Evolutionary conservation across 352 stramenopile genomes (phyloP).

Genomic region (Phytophthora tentaculata): DNA sequence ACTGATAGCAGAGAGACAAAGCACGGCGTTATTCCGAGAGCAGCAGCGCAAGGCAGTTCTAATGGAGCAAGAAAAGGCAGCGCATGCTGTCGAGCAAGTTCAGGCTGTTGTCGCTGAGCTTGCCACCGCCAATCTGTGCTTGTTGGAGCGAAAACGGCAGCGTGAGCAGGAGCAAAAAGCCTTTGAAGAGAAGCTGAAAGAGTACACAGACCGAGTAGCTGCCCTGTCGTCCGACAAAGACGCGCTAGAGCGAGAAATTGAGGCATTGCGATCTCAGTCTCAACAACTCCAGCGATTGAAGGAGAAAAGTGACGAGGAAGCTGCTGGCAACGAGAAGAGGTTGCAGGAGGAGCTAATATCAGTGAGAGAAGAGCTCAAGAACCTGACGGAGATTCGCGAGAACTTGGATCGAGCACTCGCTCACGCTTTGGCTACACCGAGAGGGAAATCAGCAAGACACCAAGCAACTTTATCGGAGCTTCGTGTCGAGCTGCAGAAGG

Average conservation of each 20-base stretch:
- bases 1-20: slow-evolving; percentile 53
- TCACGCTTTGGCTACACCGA: slow-evolving; percentile 29
- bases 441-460: slow-evolving; percentile 18
- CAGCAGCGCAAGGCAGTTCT: slow-evolving; percentile 44
- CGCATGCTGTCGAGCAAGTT: slow-evolving; percentile 47
- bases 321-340: not conserved
- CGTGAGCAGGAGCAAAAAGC: slow-evolving; percentile 48
- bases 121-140: slow-evolving; percentile 73
- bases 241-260: slow-evolving; percentile 18
- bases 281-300: slow-evolving; percentile 17
- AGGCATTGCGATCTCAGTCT: slow-evolving; percentile 12
- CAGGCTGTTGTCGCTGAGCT: slow-evolving; percentile 57
- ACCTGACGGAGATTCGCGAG: slow-evolving; percentile 30
- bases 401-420: slow-evolving; percentile 31
- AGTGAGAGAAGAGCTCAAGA: slow-evolving; percentile 26
- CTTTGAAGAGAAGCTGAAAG: slow-evolving; percentile 25
- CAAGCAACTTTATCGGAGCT: slow-evolving; percentile 31
- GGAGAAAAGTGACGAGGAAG: slow-evolving; percentile 7
- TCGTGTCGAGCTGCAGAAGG: slow-evolving; percentile 60
- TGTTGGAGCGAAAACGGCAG: slow-evolving; percentile 73
- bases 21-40: slow-evolving; percentile 40
- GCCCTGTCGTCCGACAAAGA: slow-evolving; percentile 13
- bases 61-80: slow-evolving; percentile 52
- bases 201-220: slow-evolving; percentile 10
- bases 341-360: slow-evolving; percentile 19